Base-by-base conservation (phyloP, 768 basidiomycete genomes). In the Rhodosporidiobolus odoratus region DNA sequence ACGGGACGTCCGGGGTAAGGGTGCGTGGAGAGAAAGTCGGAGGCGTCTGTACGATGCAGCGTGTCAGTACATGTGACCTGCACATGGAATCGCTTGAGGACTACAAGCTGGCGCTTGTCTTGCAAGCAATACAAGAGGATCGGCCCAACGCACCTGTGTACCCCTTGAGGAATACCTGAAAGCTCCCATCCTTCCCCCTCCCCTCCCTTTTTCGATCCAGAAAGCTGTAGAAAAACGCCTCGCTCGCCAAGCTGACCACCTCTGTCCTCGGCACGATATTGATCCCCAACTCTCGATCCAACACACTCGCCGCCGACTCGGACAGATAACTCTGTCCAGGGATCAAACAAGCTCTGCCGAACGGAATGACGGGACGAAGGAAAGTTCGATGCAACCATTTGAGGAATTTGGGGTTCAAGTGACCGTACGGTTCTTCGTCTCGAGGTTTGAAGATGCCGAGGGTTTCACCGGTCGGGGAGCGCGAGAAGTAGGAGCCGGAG, bases 181-280 rank as follows among this genome's bases (percentile, higher is more conserved):
- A 88, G 75, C 89, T 90, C 13, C 92, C 92, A 59, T 92, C 88
- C 81, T 95, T 95, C 68, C 89, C 90, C 32, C 90, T 90, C 27
- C 93, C 79, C 40, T 48, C 71, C 13, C 68, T 58, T 25, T 73
- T 89, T 68, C 91, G 83, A 75, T 94, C 92, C 37, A 92, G 81
- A 91, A 91, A 94, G 76, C 92, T 90, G 75, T 94, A 95, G 79
- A 90, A 95, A 80, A 95, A 95, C 9, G 91, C 89, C 86, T 87
- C 87, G 77, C 89, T 91, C 17, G 90, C 89, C 50, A 95, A 80
- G 1, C 89, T 88, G 27, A 90, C 91, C 4, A 94, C 82, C 73
- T 90, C 86, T 0, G 92, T 95, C 25, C 86, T 86, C 58, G 92
- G 92, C 13, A 95, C 92, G 66, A 95, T 91, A 75, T 89, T 80